Base-by-base conservation (phyloP, 345 rosid genomes). In the Rubroshorea leprosula region DNA sequence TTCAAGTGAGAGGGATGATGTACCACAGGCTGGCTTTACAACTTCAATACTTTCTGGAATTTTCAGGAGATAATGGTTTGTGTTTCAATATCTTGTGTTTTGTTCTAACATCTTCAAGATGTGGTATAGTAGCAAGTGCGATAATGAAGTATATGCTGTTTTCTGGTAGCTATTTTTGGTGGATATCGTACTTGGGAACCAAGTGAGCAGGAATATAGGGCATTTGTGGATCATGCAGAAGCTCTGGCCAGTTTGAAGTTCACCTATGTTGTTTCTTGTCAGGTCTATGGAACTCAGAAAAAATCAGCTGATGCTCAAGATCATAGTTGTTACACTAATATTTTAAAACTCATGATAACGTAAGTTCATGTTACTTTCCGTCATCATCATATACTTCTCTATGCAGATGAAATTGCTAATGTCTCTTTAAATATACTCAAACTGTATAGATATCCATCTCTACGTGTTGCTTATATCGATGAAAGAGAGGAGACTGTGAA, bases 381-480 rank as follows among this genome's bases (percentile, higher is more conserved):
- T 35, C 41, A 35, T 35, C 41, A 35, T 35, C 41, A 1, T 8
- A 35, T 6, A 35, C 11, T 4, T 6, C 12, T 6, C 12, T 6
- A 35, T 35, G 41, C 5, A 1, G 1, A 35, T 35, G 12, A 20
- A 17, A 62, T 1, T 18, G 19, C 48, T 41, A 51, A 38, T 67
- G 62, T 23, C 23, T 61, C 63, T 26, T 54, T 67, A 50, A n/a
- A 54, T 51, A 43, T 19, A 26, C 52, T 26, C 18, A 47, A 39
- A 59, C 43, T 60, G 64, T 71, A 27, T 54, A 93, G 99, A 77
- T 71, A 93, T 81, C 96, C 88, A 45, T 87, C 96, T 57, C 74
- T 93, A 47, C 97, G 97, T 62, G 87, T 93, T 73, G 99, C 97
- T 49, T 87, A 82, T 73, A 85, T 93, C 11, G 99, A 89, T 65